phyloP scores from a whole-genome alignment of 129 eudicot species.

The Deinandra increscens region DNA sequence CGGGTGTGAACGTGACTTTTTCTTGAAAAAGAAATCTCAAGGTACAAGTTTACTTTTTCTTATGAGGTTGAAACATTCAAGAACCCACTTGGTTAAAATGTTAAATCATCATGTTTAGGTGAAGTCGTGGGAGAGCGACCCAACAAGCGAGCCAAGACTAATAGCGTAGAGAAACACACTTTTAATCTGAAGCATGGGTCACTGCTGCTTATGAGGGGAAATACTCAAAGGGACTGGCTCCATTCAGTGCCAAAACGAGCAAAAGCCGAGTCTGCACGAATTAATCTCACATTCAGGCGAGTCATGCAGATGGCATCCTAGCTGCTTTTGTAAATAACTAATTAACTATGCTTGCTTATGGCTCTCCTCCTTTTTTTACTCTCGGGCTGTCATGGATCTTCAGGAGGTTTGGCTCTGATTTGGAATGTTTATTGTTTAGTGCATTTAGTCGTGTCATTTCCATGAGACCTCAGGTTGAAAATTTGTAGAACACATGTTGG shows the following conservation, averaged over 20 bases:
- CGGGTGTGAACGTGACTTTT: constrained; percentile 93
- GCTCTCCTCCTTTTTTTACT: background rate
- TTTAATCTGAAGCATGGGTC: constrained; percentile 82
- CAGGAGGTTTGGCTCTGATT: background rate
- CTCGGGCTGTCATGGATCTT: background rate
- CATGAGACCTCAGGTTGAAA: too few species aligned
- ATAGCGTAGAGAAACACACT: constrained; percentile 38
- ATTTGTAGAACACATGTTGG: too few species aligned
- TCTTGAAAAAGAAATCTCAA: constrained; percentile 55
- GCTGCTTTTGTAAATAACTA: background rate
- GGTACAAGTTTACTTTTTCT: constrained; percentile 41
- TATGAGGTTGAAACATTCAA: too few species aligned
- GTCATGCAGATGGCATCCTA: constrained; percentile 30
- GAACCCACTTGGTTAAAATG: too few species aligned
- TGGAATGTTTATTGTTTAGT: too few species aligned
- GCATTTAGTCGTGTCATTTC: too few species aligned
- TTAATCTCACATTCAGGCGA: constrained; percentile 88
- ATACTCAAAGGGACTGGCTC: constrained; percentile 84
- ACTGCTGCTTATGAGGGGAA: constrained; percentile 78
- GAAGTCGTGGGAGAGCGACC: constrained; percentile 44
- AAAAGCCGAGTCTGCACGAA: constrained; percentile 57
- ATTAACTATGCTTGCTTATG: background rate
- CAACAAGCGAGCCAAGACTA: constrained; percentile 56
- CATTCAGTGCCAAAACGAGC: constrained; percentile 92
- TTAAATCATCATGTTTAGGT: too few species aligned